Base-by-base conservation (phyloP, 495 filamentous ascomycete genomes). In the Neurospora africana region DNA sequence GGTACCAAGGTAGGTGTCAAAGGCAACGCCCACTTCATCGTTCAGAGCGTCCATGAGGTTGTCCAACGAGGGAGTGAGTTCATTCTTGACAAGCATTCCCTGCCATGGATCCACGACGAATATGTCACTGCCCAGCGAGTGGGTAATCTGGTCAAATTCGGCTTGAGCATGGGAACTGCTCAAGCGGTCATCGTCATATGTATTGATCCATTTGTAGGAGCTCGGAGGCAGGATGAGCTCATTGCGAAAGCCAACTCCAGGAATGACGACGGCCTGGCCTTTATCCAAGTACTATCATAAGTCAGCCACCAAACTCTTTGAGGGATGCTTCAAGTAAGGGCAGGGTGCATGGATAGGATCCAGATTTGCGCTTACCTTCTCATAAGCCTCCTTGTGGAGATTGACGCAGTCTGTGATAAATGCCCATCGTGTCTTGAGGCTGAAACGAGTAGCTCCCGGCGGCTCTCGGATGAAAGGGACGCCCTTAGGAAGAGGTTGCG, bases 191-290 rank as follows among this genome's bases (percentile, higher is more conserved):
- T 79, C 77, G 13, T 72, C 76, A 67, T 76, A 76, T 27, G 47
- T 35, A 17, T 72, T 67, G 7, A 76, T 38, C 77, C 77, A 79
- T n/a, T 70, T 68, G 37, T 74, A 39, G 21, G 71, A 68, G 37
- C 33, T 72, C 10, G 68, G 71, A 7, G 77, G 77, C 13, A 79
- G 53, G 39, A 85, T 75, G 35, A 85, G 33, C 69, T 82, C 78
- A 39, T 78, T 44, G 40, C 77, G 76, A 23, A 79, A 74, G 21
- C 78, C 81, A 41, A 81, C 67, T 2, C 79, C 76, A 4, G 82
- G 82, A 15, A 83, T 19, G 35, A 84, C 38, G 21, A 82, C 78
- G 4, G 82, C 69, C 58, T 75, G 76, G 68, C 78, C 80, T 5
- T 75, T 76, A 23, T 79, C 80, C 15, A 74, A 74, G 70, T 79